Evolutionary conservation across 305 asterid species (phyloP).

Genomic region (Vinca major): DNA sequence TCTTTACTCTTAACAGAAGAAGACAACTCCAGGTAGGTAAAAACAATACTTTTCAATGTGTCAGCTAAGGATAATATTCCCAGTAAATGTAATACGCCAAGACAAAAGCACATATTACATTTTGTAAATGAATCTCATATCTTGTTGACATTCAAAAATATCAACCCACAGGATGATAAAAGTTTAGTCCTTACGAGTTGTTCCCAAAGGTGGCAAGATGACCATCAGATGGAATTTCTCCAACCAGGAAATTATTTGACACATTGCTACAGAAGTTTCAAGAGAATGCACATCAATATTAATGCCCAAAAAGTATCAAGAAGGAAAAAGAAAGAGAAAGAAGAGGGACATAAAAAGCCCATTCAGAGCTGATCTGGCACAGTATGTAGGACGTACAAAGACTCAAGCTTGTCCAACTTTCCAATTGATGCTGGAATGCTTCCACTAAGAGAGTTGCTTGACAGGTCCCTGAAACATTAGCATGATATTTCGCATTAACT

Average conservation of each 20-base stretch:
- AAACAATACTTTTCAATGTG: neutral
- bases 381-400: constrained; percentile 52
- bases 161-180: constrained; percentile 4
- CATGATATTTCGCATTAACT: neutral
- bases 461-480: constrained; percentile 60
- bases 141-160: neutral
- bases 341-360: neutral
- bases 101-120: neutral
- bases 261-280: constrained; percentile 61
- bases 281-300: constrained; percentile 18
- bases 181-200: constrained; percentile 58
- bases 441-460: constrained; percentile 97
- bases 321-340: neutral
- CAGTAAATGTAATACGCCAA: neutral
- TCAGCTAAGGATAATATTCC: neutral
- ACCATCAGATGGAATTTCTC: constrained; percentile 81
- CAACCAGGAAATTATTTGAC: constrained; percentile 84
- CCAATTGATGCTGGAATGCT: constrained; percentile 86
- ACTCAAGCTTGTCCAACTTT: constrained; percentile 57
- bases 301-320: constrained; percentile 15
- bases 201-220: constrained; percentile 57
- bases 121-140: neutral
- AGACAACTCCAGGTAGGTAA: neutral
- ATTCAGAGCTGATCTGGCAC: neutral
- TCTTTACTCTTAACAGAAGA: neutral